phyloP scores from a whole-genome alignment of 139 green algal genomes.

The Pseudopediastrum boryanum region DNA sequence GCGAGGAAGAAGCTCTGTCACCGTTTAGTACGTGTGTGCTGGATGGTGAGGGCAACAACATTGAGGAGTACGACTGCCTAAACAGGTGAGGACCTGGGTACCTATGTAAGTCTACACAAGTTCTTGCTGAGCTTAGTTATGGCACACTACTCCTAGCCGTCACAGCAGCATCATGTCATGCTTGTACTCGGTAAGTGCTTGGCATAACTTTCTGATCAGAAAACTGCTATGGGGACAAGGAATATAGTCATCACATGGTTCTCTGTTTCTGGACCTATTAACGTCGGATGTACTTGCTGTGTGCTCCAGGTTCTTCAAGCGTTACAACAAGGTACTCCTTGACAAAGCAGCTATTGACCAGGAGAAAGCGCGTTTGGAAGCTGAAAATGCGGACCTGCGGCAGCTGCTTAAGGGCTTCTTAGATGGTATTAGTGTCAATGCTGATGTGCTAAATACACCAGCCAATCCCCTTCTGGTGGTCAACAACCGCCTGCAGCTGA shows the following conservation, averaged over 20 bases:
- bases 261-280: no score
- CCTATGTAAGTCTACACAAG: no score
- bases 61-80: conserved; percentile 83
- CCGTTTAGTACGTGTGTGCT: conserved; percentile 41
- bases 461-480: conserved; percentile 87
- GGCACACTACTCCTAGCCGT: no score
- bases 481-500: conserved; percentile 79
- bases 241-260: no score
- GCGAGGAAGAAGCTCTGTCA: no score
- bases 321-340: conserved; percentile 63
- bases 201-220: no score
- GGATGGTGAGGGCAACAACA: conserved; percentile 50
- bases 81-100: conserved; percentile 71
- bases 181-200: no score
- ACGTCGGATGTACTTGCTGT: not conserved
- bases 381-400: conserved; percentile 82
- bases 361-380: conserved; percentile 70
- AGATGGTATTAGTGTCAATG: conserved; percentile 75
- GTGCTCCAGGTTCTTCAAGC: conserved; percentile 46
- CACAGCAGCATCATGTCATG: no score
- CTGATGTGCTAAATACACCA: conserved; percentile 83
- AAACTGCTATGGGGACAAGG: no score
- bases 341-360: conserved; percentile 75
- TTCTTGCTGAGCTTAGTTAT: no score
- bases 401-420: conserved; percentile 66